Evolutionary conservation across 768 basidiomycete species (phyloP).

Genomic region (Leccinellum luteum): DNA sequence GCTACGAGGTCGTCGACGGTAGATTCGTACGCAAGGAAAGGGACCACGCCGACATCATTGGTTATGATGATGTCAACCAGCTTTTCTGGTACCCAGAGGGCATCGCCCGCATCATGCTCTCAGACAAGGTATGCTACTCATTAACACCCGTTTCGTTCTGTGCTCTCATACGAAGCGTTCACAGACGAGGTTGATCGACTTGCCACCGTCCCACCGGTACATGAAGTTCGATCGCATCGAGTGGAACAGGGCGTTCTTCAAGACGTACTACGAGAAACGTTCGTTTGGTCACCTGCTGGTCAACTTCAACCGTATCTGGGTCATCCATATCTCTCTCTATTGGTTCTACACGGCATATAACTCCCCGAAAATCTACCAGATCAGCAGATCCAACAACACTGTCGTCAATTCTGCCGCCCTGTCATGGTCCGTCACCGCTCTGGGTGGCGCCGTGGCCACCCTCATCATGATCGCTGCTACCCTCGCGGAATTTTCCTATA

Average conservation of each 20-base stretch:
- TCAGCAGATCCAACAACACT: constrained; percentile 30
- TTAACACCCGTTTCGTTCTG: background rate
- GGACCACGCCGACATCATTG: constrained; percentile 93
- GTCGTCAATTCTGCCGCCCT: constrained; percentile 68
- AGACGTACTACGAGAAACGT: constrained; percentile 97
- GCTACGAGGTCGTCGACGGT: constrained; percentile 93
- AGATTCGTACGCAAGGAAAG: constrained; percentile 91
- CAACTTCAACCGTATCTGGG: constrained; percentile 99
- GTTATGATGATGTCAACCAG: constrained; percentile 99
- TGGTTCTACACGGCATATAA: constrained; percentile 97
- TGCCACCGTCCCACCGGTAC: constrained; percentile 88
- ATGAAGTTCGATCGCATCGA: constrained; percentile 97
- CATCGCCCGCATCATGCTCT: constrained; percentile 85
- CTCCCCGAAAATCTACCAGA: constrained; percentile 79
- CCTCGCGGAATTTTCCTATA: constrained; percentile 92
- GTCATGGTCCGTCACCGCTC: constrained; percentile 89
- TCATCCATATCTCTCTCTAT: constrained; percentile 91
- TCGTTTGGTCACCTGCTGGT: constrained; percentile 95
- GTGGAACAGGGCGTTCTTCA: constrained; percentile 97
- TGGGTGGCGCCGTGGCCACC: constrained; percentile 95
- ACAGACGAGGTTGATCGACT: constrained; percentile 86
- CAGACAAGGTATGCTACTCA: constrained; percentile 68
- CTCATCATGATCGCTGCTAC: constrained; percentile 96
- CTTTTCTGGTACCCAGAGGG: constrained; percentile 99
- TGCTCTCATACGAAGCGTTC: constrained; percentile 3